phyloP scores from a whole-genome alignment of 495 filamentous ascomycete species.

The Chaetomium cochliodes region DNA sequence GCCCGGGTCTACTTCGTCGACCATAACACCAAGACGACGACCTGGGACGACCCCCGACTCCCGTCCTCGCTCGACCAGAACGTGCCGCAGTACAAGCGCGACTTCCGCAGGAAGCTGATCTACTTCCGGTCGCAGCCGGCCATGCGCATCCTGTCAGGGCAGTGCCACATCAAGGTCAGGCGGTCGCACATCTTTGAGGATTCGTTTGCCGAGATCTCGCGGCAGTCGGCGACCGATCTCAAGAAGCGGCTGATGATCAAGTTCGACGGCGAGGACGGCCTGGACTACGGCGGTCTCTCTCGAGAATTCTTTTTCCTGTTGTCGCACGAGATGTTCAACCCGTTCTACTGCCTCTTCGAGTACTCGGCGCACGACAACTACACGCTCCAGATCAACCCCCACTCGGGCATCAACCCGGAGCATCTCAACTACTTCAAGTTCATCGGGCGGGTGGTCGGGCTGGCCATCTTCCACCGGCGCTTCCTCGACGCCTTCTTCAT shows the following conservation, averaged over 20 bases:
- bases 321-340: slow-evolving; percentile 99
- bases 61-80: slow-evolving; percentile 97
- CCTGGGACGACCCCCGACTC: slow-evolving; percentile 97
- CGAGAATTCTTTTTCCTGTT: slow-evolving; percentile 99
- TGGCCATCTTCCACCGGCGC: slow-evolving; percentile 96
- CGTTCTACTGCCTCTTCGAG: slow-evolving; percentile 99
- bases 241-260: slow-evolving; percentile 99
- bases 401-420: slow-evolving; percentile 98
- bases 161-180: slow-evolving; percentile 97
- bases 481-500: slow-evolving; percentile 99
- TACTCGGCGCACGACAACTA: slow-evolving; percentile 99
- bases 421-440: slow-evolving; percentile 99
- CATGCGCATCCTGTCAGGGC: slow-evolving; percentile 88
- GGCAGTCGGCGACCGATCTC: slow-evolving; percentile 90
- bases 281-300: slow-evolving; percentile 97
- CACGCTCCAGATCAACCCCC: slow-evolving; percentile 98
- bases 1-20: slow-evolving; percentile 98
- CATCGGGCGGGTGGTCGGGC: slow-evolving; percentile 94
- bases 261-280: slow-evolving; percentile 96
- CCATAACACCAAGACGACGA: slow-evolving; percentile 99
- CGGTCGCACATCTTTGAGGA: slow-evolving; percentile 98
- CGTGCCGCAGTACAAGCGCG: slow-evolving; percentile 98
- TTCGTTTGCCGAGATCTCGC: slow-evolving; percentile 96
- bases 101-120: slow-evolving; percentile 95
- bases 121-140: slow-evolving; percentile 99